Conservation (phyloP, 2,329 filamentous ascomycete species). For the Epichloe hybrida region DNA sequence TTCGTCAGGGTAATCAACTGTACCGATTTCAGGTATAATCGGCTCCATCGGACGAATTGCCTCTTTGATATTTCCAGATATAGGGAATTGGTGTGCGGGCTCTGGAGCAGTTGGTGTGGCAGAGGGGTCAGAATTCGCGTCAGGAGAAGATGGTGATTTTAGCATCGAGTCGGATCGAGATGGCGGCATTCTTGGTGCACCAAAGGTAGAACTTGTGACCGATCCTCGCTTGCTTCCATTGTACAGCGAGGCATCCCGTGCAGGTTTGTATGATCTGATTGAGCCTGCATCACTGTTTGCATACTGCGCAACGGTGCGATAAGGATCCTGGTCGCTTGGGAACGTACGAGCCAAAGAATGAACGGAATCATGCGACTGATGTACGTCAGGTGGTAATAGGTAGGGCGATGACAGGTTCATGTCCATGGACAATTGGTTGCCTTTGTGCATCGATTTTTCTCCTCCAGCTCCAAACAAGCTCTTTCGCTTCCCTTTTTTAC, state of each 20-base stretch:
- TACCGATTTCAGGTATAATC: constrained; percentile 26
- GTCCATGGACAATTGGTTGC: constrained; percentile 52
- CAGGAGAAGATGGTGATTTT: constrained; percentile 22
- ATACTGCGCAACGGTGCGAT: constrained; percentile 50
- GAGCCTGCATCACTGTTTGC: constrained; percentile 43
- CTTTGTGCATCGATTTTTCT: constrained; percentile 37
- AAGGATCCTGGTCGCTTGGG: constrained; percentile 68
- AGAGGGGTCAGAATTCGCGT: constrained; percentile 23
- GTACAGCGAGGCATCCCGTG: constrained; percentile 29
- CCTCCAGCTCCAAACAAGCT: constrained; percentile 37
- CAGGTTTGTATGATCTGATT: constrained; percentile 35
- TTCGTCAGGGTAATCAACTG: constrained; percentile 18
- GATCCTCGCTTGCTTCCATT: constrained; percentile 27
- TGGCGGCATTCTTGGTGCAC: constrained; percentile 16
- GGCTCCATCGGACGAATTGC: constrained; percentile 18
- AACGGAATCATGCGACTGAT: constrained; percentile 72
- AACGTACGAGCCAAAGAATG: constrained; percentile 71
- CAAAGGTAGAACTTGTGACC: constrained; percentile 11
- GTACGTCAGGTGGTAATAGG: constrained; percentile 71
- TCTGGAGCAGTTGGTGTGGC: constrained; percentile 20
- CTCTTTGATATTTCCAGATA: constrained; percentile 11
- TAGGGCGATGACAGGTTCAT: constrained; percentile 76
- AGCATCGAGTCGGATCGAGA: constrained; percentile 30
- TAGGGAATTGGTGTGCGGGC: constrained; percentile 12
- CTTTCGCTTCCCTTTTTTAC: constrained; percentile 22